These are phyloP conservation scores for Ceratocystis cubensis DNA, from an alignment of 2,329 filamentous ascomycete genomes.

Conservation along the genomic window DNA sequence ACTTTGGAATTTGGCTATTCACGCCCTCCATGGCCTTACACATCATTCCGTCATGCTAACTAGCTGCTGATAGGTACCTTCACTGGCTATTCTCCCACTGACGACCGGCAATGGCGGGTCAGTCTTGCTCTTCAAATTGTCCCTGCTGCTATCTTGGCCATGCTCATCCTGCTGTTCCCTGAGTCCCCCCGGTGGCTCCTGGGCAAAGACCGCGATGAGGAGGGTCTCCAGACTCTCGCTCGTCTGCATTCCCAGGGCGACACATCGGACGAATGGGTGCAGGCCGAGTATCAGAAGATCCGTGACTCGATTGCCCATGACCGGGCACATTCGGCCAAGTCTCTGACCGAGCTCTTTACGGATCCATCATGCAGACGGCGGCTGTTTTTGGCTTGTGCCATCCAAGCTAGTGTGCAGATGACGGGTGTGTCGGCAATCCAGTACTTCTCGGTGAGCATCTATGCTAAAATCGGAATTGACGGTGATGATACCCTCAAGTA, in stretches of 20 bases:
- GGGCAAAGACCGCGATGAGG: slow-evolving; percentile 51
- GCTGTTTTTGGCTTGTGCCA: slow-evolving; percentile 53
- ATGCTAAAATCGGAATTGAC: slow-evolving; percentile 54
- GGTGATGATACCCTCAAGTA: slow-evolving; percentile 56
- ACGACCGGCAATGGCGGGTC: slow-evolving; percentile 30
- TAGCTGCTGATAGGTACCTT: slow-evolving; percentile 25
- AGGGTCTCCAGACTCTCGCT: slow-evolving; percentile 55
- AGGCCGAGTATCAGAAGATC: slow-evolving; percentile 60
- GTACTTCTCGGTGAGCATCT: slow-evolving; percentile 59
- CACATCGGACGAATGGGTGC: slow-evolving; percentile 53
- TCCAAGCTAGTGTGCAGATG: slow-evolving; percentile 65
- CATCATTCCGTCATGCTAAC: slow-evolving; percentile 2
- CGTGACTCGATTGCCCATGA: slow-evolving; percentile 52
- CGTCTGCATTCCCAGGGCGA: slow-evolving; percentile 58
- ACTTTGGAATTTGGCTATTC: slow-evolving; percentile 25
- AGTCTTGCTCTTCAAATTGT: slow-evolving; percentile 56
- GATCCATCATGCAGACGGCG: slow-evolving; percentile 52
- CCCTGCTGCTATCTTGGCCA: slow-evolving; percentile 51
- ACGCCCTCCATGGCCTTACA: background rate
- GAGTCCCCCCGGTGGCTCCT: slow-evolving; percentile 66
- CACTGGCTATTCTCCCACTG: slow-evolving; percentile 25
- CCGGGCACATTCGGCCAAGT: slow-evolving; percentile 56
- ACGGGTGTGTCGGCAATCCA: slow-evolving; percentile 64
- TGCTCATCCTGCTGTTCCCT: slow-evolving; percentile 57
- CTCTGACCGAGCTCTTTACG: slow-evolving; percentile 55